A percentile compares a stretch with the other conserved stretches of the same genome.
These are phyloP conservation scores for Fusarium floridanum DNA, from an alignment of 2,329 filamentous ascomycete genomes.

Conservation along the genomic window DNA sequence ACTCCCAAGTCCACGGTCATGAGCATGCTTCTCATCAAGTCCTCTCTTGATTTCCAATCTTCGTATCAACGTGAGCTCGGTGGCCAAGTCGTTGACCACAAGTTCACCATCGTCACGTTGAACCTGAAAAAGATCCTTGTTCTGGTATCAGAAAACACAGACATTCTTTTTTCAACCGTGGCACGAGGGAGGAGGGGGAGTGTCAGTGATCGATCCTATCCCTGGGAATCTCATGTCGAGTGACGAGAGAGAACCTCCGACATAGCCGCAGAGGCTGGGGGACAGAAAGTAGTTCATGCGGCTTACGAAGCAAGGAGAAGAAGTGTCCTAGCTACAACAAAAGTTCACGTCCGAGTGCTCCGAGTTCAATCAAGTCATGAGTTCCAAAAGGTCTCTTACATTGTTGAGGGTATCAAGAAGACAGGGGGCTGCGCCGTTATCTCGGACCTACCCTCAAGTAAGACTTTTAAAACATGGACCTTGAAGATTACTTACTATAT, in stretches of 20 bases:
- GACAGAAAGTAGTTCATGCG: background rate
- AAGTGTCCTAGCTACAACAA: background rate
- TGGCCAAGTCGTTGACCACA: background rate
- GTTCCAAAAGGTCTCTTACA: background rate
- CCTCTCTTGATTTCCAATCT: background rate
- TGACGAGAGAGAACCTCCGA: background rate
- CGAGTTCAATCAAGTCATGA: background rate
- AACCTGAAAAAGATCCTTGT: background rate
- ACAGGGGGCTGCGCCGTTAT: background rate
- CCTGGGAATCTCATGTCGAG: background rate
- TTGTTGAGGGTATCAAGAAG: background rate
- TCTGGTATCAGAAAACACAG: background rate
- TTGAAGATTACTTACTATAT: background rate
- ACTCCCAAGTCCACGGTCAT: background rate
- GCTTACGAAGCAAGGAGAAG: background rate
- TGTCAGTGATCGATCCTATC: background rate
- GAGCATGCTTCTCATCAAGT: background rate
- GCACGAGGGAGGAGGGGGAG: background rate
- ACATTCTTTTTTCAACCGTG: background rate
- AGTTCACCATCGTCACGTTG: background rate
- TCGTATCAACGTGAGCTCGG: background rate
- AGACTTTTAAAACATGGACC: background rate
- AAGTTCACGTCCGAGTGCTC: background rate
- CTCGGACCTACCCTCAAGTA: background rate
- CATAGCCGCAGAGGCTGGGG: background rate